A percentile compares a stretch with the other conserved stretches of the same genome.
Evolutionary conservation across 1,284 basidiomycete species (phyloP).

Genomic region (Heterobasidion occidentale): DNA sequence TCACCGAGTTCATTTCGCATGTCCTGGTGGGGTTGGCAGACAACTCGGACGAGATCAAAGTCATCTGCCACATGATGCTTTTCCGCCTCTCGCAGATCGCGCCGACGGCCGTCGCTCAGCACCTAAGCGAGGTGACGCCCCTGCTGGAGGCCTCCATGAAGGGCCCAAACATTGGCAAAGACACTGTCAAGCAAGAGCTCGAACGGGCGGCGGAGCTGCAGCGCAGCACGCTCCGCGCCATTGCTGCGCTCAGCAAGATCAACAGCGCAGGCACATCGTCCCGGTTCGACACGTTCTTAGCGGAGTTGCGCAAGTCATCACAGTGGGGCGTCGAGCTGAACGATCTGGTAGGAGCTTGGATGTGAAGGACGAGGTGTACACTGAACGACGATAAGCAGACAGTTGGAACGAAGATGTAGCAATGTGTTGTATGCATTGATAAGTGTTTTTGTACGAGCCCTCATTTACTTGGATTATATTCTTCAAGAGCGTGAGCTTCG

Average conservation of each 20-base stretch:
- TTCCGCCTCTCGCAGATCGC: slow-evolving; percentile 85
- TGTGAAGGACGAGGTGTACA: background rate
- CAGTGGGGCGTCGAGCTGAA: slow-evolving; percentile 64
- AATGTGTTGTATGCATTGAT: too few relatives aligned
- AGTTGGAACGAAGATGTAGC: background rate
- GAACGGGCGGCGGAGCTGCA: slow-evolving; percentile 92
- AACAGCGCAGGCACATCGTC: slow-evolving; percentile 51
- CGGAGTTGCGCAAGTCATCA: slow-evolving; percentile 47
- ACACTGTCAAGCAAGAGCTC: slow-evolving; percentile 95
- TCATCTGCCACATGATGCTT: slow-evolving; percentile 92
- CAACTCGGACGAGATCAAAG: slow-evolving; percentile 94
- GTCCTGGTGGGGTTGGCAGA: slow-evolving; percentile 84
- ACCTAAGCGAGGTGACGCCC: slow-evolving; percentile 81
- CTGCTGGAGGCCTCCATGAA: slow-evolving; percentile 87
- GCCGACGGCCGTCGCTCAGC: slow-evolving; percentile 73
- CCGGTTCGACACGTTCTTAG: slow-evolving; percentile 72
- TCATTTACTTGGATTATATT: too few relatives aligned
- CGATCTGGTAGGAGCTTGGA: slow-evolving; percentile 36
- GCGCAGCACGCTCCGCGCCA: slow-evolving; percentile 78
- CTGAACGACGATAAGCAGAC: background rate
- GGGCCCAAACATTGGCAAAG: slow-evolving; percentile 83
- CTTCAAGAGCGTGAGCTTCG: too few relatives aligned
- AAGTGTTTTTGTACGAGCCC: too few relatives aligned
- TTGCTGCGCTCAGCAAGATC: slow-evolving; percentile 78
- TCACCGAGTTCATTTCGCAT: slow-evolving; percentile 77